Evolutionary conservation across 192 early-diverging fungal species (phyloP).

Genomic region (Backusella macrospora): DNA sequence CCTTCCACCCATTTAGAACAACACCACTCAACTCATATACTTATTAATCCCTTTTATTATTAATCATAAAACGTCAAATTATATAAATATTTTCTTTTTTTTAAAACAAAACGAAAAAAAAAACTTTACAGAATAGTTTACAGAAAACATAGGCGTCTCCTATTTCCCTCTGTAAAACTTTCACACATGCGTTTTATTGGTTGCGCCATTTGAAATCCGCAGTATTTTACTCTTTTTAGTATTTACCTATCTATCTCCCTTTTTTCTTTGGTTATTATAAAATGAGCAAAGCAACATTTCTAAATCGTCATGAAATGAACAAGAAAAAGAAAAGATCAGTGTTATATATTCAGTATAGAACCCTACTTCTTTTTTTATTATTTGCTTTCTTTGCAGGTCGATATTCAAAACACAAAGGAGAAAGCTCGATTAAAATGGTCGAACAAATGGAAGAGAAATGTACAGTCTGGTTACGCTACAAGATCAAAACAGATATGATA

Average conservation of each 20-base stretch:
- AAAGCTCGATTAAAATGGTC: background rate
- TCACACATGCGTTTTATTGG: too few relatives aligned
- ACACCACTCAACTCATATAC: background rate
- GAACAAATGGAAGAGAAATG: background rate
- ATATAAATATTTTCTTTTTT: too few relatives aligned
- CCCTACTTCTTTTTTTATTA: background rate
- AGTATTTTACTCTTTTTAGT: background rate
- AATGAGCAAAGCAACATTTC: background rate
- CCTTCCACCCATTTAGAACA: background rate
- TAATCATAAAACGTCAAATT: too few relatives aligned
- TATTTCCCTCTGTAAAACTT: too few relatives aligned
- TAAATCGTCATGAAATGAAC: background rate
- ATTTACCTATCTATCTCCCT: background rate
- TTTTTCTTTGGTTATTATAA: background rate
- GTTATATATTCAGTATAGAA: background rate
- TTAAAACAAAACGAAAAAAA: too few relatives aligned
- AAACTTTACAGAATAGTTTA: too few relatives aligned
- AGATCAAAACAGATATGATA: background rate
- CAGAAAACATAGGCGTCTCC: too few relatives aligned
- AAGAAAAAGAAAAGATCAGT: background rate
- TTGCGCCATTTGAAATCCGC: background rate
- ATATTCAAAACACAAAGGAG: background rate
- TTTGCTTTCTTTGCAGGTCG: background rate
- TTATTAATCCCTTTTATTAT: background rate
- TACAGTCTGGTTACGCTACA: background rate